Base-by-base conservation (phyloP, 2,329 filamentous ascomycete genomes). In the Cercospora sojina region DNA sequence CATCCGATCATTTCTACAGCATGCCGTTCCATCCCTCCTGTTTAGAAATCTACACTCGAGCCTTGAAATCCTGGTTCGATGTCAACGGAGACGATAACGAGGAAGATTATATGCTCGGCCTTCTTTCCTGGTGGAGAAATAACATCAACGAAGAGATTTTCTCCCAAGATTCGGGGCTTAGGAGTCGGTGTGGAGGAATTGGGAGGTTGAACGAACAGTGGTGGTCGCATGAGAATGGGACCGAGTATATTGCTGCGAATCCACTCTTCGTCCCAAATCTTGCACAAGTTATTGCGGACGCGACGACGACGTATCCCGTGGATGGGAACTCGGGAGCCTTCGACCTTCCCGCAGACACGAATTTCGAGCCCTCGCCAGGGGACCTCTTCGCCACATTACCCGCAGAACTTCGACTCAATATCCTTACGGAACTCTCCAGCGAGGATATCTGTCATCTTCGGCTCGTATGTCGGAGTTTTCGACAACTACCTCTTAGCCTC, bases 11-110 rank as follows among this genome's bases (percentile, higher is more conserved):
- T 12, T 23, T 23, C 31, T 38, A 51, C 16, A 58, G 63, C 23
- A 58, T 64, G 47, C 64, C 69, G 16, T 71, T 71, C 23, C 69
- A 71, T 61, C 69, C 69, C 3, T 49, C 38, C 13, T 71, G 69
- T 20, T 16, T 71, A 8, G 69, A 71, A 13, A 49, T 67, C 5
- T 71, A 61, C 60, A 62, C 62, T 9, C 62, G 66, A 0, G 67
- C 57, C 3, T 68, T 66, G 3, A 5, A 5, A 1, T 6, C 53
- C 10, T 59, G 31, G 41, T 47, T 47, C 41, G 41, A 47, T 3
- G 59, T 47, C 41, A n/a, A 47, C 3, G 59, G 10, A 5, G 25
- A 27, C 25, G 25, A 27, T 27, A 27, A 27, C 5, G 62, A 62
- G 2, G 18, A 18, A 5, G 31, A 65, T 1, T 62, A 68, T 16